phyloP scores from a whole-genome alignment of 2,329 filamentous ascomycete genomes.

The Fonsecaea erecta region DNA sequence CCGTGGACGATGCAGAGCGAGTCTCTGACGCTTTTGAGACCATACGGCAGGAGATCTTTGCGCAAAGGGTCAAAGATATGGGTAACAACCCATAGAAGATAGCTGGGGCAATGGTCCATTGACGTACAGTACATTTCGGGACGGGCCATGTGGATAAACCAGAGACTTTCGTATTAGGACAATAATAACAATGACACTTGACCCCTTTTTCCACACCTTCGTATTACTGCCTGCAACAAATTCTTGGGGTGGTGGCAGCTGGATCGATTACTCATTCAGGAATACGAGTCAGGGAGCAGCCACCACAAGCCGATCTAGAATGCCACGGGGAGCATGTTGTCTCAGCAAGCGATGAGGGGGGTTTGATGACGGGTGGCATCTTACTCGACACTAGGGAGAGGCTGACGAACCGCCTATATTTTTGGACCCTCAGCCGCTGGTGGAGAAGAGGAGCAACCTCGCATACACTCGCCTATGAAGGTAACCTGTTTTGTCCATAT shows the following conservation, averaged over 20 bases:
- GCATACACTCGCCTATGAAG: background rate
- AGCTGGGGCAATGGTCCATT: too few species aligned
- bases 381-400: slow-evolving; percentile 19
- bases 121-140: too few species aligned
- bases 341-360: slow-evolving; percentile 8
- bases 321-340: slow-evolving; percentile 9
- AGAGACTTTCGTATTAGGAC: background rate
- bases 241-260: background rate
- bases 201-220: slow-evolving; percentile 5
- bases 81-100: too few species aligned
- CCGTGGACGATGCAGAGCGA: slow-evolving; percentile 52
- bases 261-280: slow-evolving; percentile 8
- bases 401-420: slow-evolving; percentile 23
- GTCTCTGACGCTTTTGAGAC: slow-evolving; percentile 38
- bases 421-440: slow-evolving; percentile 19
- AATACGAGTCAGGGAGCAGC: too few species aligned
- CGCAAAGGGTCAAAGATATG: slow-evolving; percentile 33
- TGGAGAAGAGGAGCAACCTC: slow-evolving; percentile 9
- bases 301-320: slow-evolving; percentile 6
- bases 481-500: slow-evolving; percentile 1
- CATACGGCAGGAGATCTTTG: too few species aligned
- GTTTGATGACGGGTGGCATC: slow-evolving; percentile 10
- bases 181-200: background rate
- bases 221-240: background rate
- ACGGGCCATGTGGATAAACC: too few species aligned